A percentile compares a stretch with the other conserved stretches of the same genome.
Conservation (phyloP, 2,329 filamentous ascomycete genomes). For the Metarhizium brunneum region DNA sequence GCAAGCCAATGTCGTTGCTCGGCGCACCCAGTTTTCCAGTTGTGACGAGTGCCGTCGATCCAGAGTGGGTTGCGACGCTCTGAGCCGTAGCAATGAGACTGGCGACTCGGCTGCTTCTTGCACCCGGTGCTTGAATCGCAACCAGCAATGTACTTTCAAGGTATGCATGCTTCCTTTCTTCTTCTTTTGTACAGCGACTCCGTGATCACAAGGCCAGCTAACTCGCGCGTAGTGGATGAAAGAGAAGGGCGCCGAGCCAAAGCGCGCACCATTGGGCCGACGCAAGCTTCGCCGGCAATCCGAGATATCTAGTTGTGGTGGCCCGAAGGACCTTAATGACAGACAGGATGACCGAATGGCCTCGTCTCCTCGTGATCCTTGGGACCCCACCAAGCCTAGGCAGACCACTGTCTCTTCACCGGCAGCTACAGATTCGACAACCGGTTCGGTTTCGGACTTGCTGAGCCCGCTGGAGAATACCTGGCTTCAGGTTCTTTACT, state of each 20-base stretch:
- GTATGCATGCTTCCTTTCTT: slow-evolving; percentile 5
- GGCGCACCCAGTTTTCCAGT: slow-evolving; percentile 26
- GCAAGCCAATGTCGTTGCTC: slow-evolving; percentile 12
- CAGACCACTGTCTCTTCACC: slow-evolving; percentile 1
- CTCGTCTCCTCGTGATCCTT: not conserved
- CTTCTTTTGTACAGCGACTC: not conserved
- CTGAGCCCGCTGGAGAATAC: slow-evolving; percentile 7
- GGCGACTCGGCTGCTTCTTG: slow-evolving; percentile 59
- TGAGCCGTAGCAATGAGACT: slow-evolving; percentile 30
- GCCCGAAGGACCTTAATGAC: not conserved
- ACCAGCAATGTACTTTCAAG: slow-evolving; percentile 20
- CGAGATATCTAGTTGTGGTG: not conserved
- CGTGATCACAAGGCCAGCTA: not conserved
- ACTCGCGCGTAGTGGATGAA: slow-evolving; percentile 3
- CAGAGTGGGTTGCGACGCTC: slow-evolving; percentile 21
- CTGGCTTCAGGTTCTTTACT: slow-evolving; percentile 22
- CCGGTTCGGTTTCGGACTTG: not conserved
- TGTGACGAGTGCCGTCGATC: slow-evolving; percentile 23
- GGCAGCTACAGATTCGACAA: slow-evolving; percentile 3
- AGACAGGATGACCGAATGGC: not conserved
- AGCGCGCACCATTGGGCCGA: not conserved
- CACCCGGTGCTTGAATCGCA: slow-evolving; percentile 41
- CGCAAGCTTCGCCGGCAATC: slow-evolving; percentile 1
- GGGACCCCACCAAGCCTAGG: not conserved
- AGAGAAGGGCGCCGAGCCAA: not conserved